Evolutionary conservation across 169 alveolate species (phyloP), one percentile per base, ranked within the genome.

Genomic region (Plasmodium yoelii): DNA sequence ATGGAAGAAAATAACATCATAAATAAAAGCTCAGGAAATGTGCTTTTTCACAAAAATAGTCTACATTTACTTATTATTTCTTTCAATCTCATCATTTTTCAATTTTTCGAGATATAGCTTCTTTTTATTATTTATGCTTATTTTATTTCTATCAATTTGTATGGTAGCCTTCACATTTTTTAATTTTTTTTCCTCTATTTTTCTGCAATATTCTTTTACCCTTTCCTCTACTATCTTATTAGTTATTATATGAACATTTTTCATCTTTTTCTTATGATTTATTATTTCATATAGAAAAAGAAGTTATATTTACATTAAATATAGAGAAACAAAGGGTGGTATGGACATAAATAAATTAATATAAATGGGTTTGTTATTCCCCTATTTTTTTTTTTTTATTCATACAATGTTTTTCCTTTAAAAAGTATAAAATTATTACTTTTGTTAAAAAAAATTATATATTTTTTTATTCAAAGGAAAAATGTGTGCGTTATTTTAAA

Each of bases 41-140:
- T 51, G 59, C 22, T 15, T 15, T 12, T 15, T 15, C 59, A 15
- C 59, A 51, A 70, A 39, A 59, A 34, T 34, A 22, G 88, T 63
- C 68, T 77, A 64, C 88, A 77, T 64, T 64, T 77, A 77, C 88
- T 64, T 77, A 64, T 77, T 77, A 56, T 77, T 61, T 61, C 88
- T 77, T 69, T 77, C 77, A 10, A 77, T 77, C 39, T 77, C 88
- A 2, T 77, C 80, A 22, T 77, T 77, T 24, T 77, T 61, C 15
- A 77, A 22, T 49, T 77, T 77, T 1, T 67, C 88, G 12, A 51
- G 55, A 57, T 77, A 77, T n/a, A 77, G 34, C 46, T 77, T 77
- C 61, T 77, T 77, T 42, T 57, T 26, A 42, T 77, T 77, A 24
- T 77, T 77, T 18, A 77, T 51, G 51, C 46, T 64, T 22, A 64